Conservation (phyloP, 2,329 filamentous ascomycete genomes). For the Fusarium succisae region DNA sequence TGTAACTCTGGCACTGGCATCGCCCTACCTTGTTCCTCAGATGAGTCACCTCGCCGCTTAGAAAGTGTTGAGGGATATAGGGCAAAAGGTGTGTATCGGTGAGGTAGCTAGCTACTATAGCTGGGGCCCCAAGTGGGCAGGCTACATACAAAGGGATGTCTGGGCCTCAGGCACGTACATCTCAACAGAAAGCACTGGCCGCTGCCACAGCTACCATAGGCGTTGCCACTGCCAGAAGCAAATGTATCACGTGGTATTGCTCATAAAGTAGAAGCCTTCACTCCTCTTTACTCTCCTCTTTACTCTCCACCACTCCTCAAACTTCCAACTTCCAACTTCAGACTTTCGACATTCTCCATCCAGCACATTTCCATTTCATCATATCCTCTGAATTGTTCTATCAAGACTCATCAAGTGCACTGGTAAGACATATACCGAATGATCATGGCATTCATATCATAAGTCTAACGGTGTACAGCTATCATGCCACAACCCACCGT, state of each 20-base stretch:
- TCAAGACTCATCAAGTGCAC: background rate
- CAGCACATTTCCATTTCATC: background rate
- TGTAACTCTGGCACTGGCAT: background rate
- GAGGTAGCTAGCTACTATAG: too few relatives aligned
- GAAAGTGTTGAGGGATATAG: too few relatives aligned
- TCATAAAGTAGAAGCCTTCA: background rate
- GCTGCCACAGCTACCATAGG: background rate
- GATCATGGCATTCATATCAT: background rate
- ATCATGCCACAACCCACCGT: background rate
- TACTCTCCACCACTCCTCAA: background rate
- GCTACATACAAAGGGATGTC: too few relatives aligned
- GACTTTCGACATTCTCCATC: background rate
- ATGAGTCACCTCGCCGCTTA: background rate
- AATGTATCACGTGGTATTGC: background rate
- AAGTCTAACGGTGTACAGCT: background rate
- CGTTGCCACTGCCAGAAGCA: background rate
- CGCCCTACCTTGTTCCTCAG: background rate
- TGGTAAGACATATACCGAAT: background rate
- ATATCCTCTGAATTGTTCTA: fast-evolving
- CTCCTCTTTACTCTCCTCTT: too few relatives aligned
- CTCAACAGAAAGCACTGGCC: background rate
- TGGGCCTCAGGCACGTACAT: too few relatives aligned
- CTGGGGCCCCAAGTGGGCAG: too few relatives aligned
- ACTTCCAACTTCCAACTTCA: background rate
- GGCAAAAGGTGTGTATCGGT: too few relatives aligned